Percentiles rank a stretch among this genome's conserved stretches.
These are phyloP conservation scores for Boechera retrofracta DNA, from an alignment of 345 rosid genomes.

Conservation along the genomic window DNA sequence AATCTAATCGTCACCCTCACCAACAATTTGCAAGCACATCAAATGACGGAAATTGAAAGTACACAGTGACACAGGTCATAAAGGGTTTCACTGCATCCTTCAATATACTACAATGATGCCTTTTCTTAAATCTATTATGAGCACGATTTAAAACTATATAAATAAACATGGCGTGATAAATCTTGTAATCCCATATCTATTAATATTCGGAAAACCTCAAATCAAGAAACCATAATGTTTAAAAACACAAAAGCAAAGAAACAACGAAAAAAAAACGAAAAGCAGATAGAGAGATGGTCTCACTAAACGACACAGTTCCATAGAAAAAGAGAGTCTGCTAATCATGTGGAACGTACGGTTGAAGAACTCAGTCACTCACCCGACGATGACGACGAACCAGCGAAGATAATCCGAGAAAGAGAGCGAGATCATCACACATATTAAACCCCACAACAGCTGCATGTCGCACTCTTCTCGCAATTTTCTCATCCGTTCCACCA, in stretches of 20 bases:
- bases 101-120: too few relatives aligned
- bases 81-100: too few relatives aligned
- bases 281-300: not conserved
- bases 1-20: too few relatives aligned
- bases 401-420: not conserved
- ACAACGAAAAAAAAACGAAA: not conserved
- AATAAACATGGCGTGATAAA: too few relatives aligned
- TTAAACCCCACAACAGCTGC: not conserved
- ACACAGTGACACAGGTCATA: too few relatives aligned
- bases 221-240: not conserved
- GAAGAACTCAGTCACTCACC: not conserved
- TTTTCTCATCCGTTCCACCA: not conserved
- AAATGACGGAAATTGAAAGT: too few relatives aligned
- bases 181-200: too few relatives aligned
- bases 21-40: too few relatives aligned
- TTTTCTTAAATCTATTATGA: too few relatives aligned
- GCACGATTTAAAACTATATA: too few relatives aligned
- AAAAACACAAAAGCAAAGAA: not conserved
- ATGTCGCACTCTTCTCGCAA: not conserved
- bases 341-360: not conserved
- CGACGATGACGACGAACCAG: not conserved
- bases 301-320: not conserved
- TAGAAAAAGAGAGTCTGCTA: not conserved
- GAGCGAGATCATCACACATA: not conserved
- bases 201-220: not conserved